These are phyloP conservation scores for Rhizopus stolonifer DNA, from an alignment of 371 early-diverging fungal genomes.

Conservation along the genomic window DNA sequence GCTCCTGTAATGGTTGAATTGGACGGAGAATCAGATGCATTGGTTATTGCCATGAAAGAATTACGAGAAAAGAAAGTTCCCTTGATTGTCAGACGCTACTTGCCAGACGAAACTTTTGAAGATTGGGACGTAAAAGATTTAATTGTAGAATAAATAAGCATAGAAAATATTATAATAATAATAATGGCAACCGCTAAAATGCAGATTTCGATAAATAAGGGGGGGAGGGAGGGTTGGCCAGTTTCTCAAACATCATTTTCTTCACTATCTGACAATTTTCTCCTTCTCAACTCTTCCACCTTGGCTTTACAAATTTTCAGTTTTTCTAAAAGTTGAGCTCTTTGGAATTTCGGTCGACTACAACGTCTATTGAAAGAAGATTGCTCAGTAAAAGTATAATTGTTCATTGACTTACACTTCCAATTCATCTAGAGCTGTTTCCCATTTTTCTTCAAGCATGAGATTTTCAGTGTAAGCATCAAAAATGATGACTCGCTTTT, in stretches of 20 bases:
- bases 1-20: conserved; percentile 98
- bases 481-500: not conserved
- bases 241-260: not conserved
- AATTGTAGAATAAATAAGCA: conserved; percentile 54
- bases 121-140: conserved; percentile 98
- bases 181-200: not conserved
- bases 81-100: conserved; percentile 91
- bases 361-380: not conserved
- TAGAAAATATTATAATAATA: not conserved
- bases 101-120: conserved; percentile 98
- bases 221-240: not conserved
- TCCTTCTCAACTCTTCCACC: not conserved
- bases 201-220: too few relatives aligned
- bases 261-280: not conserved
- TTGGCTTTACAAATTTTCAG: not conserved
- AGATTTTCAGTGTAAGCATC: conserved; percentile 2
- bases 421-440: not conserved
- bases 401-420: not conserved
- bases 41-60: conserved; percentile 98
- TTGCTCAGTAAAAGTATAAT: not conserved
- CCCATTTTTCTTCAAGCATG: not conserved
- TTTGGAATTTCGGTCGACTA: not conserved
- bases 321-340: not conserved
- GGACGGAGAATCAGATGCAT: conserved; percentile 95
- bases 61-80: conserved; percentile 95